Conservation (phyloP, 2,329 filamentous ascomycete genomes). For the Penicillium janthinellum region DNA sequence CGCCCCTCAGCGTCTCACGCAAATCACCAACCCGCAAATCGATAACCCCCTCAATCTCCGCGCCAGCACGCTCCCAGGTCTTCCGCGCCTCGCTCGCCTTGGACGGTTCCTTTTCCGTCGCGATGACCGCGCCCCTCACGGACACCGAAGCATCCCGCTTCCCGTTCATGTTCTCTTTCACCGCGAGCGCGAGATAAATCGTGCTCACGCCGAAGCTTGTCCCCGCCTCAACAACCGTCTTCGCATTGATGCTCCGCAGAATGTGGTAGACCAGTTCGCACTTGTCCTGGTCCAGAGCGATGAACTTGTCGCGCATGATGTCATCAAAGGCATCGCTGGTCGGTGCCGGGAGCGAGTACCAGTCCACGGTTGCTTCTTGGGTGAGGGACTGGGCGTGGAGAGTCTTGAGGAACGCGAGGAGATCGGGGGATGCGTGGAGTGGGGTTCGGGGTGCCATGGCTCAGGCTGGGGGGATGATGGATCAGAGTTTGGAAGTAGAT, state of each 20-base stretch:
- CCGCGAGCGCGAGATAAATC: constrained; percentile 63
- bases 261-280: constrained; percentile 60
- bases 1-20: constrained; percentile 56
- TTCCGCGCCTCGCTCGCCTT: constrained; percentile 57
- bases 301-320: constrained; percentile 58
- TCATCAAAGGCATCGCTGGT: constrained; percentile 34
- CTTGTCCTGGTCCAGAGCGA: constrained; percentile 63
- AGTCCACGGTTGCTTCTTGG: constrained; percentile 32
- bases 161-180: constrained; percentile 54
- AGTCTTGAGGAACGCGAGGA: constrained; percentile 31
- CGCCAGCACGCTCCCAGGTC: constrained; percentile 57
- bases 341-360: constrained; percentile 24
- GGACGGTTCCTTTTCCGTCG: constrained; percentile 59
- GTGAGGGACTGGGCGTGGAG: constrained; percentile 36
- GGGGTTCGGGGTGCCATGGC: constrained; percentile 20
- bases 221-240: constrained; percentile 60
- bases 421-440: constrained; percentile 12
- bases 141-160: constrained; percentile 30
- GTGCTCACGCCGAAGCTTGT: constrained; percentile 65
- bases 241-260: constrained; percentile 51
- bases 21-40: constrained; percentile 62
- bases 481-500: background rate
- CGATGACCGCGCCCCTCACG: constrained; percentile 46
- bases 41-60: constrained; percentile 53
- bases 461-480: background rate